A percentile compares a stretch with the other conserved stretches of the same genome.
These are phyloP conservation scores for Triangularia verruculosa DNA, from an alignment of 2,329 filamentous ascomycete genomes.

Conservation along the genomic window DNA sequence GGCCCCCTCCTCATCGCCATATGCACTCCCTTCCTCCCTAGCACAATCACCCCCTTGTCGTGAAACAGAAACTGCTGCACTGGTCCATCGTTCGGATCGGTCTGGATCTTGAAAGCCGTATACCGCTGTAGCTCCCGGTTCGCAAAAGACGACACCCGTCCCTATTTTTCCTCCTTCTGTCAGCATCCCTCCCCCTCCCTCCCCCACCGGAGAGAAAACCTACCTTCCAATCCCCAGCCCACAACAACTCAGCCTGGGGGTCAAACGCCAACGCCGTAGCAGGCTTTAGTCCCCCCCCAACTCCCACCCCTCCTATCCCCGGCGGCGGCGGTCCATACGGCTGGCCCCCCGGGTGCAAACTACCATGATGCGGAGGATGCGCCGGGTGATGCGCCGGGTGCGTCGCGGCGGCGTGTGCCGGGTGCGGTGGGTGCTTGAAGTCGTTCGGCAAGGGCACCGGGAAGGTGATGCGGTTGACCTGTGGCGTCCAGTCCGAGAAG, in stretches of 20 bases:
- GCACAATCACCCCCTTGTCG: conserved; percentile 82
- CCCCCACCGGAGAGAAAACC: neutral
- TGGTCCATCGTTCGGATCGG: conserved; percentile 62
- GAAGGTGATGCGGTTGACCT: conserved; percentile 80
- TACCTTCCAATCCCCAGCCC: conserved; percentile 82
- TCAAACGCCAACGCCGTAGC: conserved; percentile 87
- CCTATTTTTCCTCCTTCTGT: conserved; percentile 58
- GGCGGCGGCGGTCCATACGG: neutral
- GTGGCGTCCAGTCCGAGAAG: conserved; percentile 1
- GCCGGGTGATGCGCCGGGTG: neutral
- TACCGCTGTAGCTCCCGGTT: conserved; percentile 82
- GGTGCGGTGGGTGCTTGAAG: neutral
- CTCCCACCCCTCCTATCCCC: neutral
- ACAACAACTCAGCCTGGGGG: conserved; percentile 81
- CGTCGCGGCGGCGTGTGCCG: neutral
- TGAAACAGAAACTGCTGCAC: conserved; percentile 89
- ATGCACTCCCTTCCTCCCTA: conserved; percentile 81
- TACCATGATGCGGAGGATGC: conserved; percentile 47
- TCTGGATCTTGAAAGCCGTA: conserved; percentile 83
- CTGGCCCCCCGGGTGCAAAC: conserved; percentile 58
- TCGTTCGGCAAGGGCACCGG: conserved; percentile 57
- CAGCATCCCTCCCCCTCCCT: neutral
- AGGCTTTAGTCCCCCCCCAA: neutral
- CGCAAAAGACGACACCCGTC: conserved; percentile 80
- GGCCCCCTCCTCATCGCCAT: conserved; percentile 80